A percentile compares a stretch with the other conserved stretches of the same genome.
Conservation (phyloP, 2,329 filamentous ascomycete genomes). For the Fusarium marasasianum region DNA sequence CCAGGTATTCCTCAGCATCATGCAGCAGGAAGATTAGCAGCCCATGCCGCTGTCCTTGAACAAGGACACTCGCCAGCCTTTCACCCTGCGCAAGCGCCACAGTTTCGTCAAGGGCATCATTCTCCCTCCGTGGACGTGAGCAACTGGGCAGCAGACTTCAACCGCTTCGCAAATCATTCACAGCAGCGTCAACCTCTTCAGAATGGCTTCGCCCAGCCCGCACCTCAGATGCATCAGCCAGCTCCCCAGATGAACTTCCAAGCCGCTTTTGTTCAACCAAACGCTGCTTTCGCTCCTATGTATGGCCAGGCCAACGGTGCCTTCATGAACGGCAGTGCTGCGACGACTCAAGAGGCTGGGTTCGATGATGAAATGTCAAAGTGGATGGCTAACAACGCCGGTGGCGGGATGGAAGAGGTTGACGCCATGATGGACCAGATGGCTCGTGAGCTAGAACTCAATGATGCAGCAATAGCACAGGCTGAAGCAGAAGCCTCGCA, state of each 20-base stretch:
- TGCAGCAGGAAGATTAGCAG: conserved; percentile 48
- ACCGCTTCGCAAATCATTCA: conserved; percentile 43
- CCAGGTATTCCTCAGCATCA: conserved; percentile 47
- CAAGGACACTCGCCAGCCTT: conserved; percentile 38
- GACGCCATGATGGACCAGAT: conserved; percentile 56
- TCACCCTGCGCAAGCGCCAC: conserved; percentile 34
- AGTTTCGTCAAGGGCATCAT: conserved; percentile 38
- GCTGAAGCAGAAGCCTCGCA: conserved; percentile 23
- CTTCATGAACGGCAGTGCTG: conserved; percentile 36
- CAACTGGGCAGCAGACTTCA: conserved; percentile 53
- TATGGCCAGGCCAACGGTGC: conserved; percentile 42
- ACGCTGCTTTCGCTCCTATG: conserved; percentile 42
- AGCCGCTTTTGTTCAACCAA: conserved; percentile 44
- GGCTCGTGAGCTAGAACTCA: conserved; percentile 52
- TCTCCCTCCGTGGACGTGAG: conserved; percentile 37
- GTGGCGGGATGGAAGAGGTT: conserved; percentile 49
- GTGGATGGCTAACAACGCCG: conserved; percentile 53
- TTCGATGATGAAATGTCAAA: conserved; percentile 54
- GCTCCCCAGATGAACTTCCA: conserved; percentile 44
- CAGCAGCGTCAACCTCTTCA: conserved; percentile 41
- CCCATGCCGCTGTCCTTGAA: conserved; percentile 48
- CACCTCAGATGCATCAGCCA: conserved; percentile 41
- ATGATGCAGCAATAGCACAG: conserved; percentile 44
- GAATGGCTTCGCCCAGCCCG: conserved; percentile 30
- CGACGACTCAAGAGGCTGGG: conserved; percentile 45